These are phyloP conservation scores for Suillus hirtellus DNA, from an alignment of 768 basidiomycete species.

Conservation along the genomic window DNA sequence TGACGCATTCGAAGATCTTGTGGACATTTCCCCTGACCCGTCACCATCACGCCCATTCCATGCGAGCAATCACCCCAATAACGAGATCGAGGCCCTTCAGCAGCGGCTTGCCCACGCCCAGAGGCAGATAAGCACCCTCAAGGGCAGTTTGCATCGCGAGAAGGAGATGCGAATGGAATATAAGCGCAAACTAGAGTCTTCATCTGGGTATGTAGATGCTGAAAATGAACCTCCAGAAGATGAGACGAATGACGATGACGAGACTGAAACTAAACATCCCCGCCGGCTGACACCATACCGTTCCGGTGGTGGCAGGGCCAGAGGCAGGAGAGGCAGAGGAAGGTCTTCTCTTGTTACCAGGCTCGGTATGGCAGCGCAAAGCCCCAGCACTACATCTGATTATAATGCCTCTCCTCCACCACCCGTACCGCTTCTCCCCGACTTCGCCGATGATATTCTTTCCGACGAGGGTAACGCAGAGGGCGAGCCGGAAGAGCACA, in stretches of 20 bases:
- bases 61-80: constrained; percentile 71
- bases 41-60: constrained; percentile 64
- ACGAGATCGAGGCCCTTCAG: constrained; percentile 80
- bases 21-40: constrained; percentile 60
- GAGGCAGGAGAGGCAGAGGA: constrained; percentile 54
- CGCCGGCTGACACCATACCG: constrained; percentile 57
- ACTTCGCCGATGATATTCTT: constrained; percentile 25
- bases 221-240: constrained; percentile 41
- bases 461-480: constrained; percentile 24
- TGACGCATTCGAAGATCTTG: constrained; percentile 48
- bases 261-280: constrained; percentile 38
- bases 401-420: constrained; percentile 37
- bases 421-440: constrained; percentile 35
- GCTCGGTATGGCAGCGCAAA: constrained; percentile 57
- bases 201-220: constrained; percentile 37
- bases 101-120: constrained; percentile 85
- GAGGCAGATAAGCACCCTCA: constrained; percentile 80
- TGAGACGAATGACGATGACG: constrained; percentile 49
- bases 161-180: constrained; percentile 79
- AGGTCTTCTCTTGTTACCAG: constrained; percentile 59
- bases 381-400: constrained; percentile 48
- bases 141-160: constrained; percentile 77
- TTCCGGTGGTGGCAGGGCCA: constrained; percentile 42
- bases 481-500: constrained; percentile 23
- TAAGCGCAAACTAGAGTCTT: constrained; percentile 51